phyloP scores from a whole-genome alignment of 2,329 filamentous ascomycete genomes.

The Emmonsiellopsis sp. region DNA sequence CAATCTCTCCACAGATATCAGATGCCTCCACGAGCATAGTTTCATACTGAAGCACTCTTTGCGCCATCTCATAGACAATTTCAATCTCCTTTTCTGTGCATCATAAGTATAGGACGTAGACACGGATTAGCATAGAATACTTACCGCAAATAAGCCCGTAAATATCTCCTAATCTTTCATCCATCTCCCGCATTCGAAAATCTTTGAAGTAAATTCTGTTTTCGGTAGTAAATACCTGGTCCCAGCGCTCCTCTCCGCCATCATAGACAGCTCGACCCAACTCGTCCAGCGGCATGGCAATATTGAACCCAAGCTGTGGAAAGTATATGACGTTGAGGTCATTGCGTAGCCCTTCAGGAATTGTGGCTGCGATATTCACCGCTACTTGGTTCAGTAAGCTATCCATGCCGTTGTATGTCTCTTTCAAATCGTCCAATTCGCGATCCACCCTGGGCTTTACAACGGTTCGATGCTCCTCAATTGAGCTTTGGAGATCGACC shows the following conservation, averaged over 20 bases:
- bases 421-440: slow-evolving; percentile 68
- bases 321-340: slow-evolving; percentile 75
- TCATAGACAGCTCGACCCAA: slow-evolving; percentile 54
- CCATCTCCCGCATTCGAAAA: slow-evolving; percentile 66
- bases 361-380: slow-evolving; percentile 48
- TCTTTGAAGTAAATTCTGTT: slow-evolving; percentile 80
- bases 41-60: slow-evolving; percentile 60
- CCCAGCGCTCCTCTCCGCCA: slow-evolving; percentile 61
- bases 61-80: slow-evolving; percentile 67
- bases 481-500: slow-evolving; percentile 73
- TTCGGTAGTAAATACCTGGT: slow-evolving; percentile 64
- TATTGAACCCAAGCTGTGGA: slow-evolving; percentile 83
- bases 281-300: slow-evolving; percentile 57
- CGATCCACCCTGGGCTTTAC: slow-evolving; percentile 63
- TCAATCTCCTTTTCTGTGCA: slow-evolving; percentile 72
- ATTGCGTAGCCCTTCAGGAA: slow-evolving; percentile 49
- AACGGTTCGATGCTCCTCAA: slow-evolving; percentile 59
- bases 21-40: slow-evolving; percentile 58
- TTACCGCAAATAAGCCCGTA: slow-evolving; percentile 73
- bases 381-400: slow-evolving; percentile 61
- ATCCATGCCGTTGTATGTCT: slow-evolving; percentile 67
- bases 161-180: slow-evolving; percentile 72
- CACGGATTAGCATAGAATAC: slow-evolving; percentile 11
- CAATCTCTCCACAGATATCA: slow-evolving; percentile 74
- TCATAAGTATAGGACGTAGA: background rate